Base-by-base conservation (phyloP, 129 eudicot species). In the Flaveria sonorensis region DNA sequence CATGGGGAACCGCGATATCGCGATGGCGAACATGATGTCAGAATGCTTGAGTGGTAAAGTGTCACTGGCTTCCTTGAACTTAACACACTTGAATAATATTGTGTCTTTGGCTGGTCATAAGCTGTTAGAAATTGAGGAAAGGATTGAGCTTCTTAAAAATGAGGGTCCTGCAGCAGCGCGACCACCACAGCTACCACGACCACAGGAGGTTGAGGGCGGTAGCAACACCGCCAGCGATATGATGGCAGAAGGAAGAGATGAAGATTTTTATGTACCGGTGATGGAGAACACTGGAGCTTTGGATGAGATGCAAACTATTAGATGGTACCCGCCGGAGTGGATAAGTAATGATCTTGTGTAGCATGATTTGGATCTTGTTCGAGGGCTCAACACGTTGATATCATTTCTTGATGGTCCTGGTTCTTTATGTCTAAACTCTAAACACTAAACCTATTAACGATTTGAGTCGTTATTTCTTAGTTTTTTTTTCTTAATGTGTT, bases 281-380 rank as follows among this genome's bases (percentile, higher is more conserved):
- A 21, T 75, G 64, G 78, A 80, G 45, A 57, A 45, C 21, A n/a
- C 24, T 53, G 45, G 14, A 18, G 48, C 2, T 7, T 63, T 32
- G 47, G 72, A 48, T 76, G 65, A 19, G 66, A 48, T 32, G 28
- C 52, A 65, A 18, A 19, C 40, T 52, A 47, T 30, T 7, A 47
- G 56, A 51, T 77, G 74, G 78, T 63, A 72, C 55, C 19, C 74
- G 1, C 19, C 74, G 1, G 89, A 82, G 26, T 82, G 84, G 84
- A 57, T 30, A 10, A 7, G 80, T 77, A 28, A 26, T 14, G 15
- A 12, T 55, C 11, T 28, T 39, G 23, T 56, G 66, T 76, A 24
- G 56, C 46, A 78, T 18, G 55, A 68, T 15, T 47, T 77, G 57
- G 69, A 55, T 30, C 45, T 26, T 72, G 75, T 65, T 52, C 70